Evolutionary conservation across 441 rosid species (phyloP).

Genomic region (Gossypium trilobum): DNA sequence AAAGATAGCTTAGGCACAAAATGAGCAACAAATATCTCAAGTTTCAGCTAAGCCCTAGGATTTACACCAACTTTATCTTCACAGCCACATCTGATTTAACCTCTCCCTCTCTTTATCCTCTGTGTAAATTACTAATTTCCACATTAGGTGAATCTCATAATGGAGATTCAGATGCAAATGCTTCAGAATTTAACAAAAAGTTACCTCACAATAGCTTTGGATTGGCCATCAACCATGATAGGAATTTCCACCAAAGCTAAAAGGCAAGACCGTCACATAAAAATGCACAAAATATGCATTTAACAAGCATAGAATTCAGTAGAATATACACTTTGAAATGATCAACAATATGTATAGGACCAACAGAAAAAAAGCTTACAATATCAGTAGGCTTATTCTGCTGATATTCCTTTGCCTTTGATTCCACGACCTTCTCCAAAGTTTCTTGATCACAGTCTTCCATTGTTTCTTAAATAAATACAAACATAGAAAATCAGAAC

Average conservation of each 20-base stretch:
- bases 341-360: not conserved
- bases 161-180: not conserved
- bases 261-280: too few relatives aligned
- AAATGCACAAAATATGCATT: not conserved
- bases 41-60: not conserved
- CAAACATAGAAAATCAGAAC: not conserved
- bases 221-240: too few relatives aligned
- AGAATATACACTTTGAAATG: not conserved
- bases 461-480: constrained; percentile 43
- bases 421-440: constrained; percentile 83
- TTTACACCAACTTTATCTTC: not conserved
- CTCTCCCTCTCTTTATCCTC: not conserved
- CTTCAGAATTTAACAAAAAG: not conserved
- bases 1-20: not conserved
- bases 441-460: constrained; percentile 96
- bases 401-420: constrained; percentile 66
- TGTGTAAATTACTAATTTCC: not conserved
- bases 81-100: not conserved
- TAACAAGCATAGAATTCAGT: not conserved
- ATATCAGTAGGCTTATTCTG: constrained; percentile 89
- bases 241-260: too few relatives aligned
- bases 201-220: not conserved
- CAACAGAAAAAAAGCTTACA: constrained; percentile 33
- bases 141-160: not conserved
- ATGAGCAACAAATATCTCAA: not conserved